Evolutionary conservation across 208 protist species (phyloP).

Genomic region (Wallacemonas sp.): DNA sequence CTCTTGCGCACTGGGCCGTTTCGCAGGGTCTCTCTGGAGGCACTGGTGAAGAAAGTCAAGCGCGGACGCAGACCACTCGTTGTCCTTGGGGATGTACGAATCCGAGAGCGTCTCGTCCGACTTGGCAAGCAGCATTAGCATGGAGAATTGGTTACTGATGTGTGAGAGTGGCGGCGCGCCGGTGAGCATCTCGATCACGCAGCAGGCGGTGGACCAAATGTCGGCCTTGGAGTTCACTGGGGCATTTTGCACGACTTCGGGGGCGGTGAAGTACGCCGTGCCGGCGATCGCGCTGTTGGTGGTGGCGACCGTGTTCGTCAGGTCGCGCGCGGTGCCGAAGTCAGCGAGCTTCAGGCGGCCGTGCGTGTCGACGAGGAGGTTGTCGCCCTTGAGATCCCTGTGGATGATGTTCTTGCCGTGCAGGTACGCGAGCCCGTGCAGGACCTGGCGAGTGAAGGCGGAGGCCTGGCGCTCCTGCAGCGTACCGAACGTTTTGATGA

Average conservation of each 20-base stretch:
- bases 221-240: slow-evolving; percentile 53
- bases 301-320: slow-evolving; percentile 25
- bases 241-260: slow-evolving; percentile 75
- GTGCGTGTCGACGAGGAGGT: slow-evolving; percentile 81
- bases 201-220: slow-evolving; percentile 92
- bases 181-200: slow-evolving; percentile 90
- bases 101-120: slow-evolving; percentile 42
- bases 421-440: slow-evolving; percentile 82
- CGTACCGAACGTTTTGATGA: slow-evolving; percentile 73
- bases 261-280: slow-evolving; percentile 92
- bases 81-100: slow-evolving; percentile 60
- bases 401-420: slow-evolving; percentile 86
- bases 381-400: slow-evolving; percentile 92
- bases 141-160: slow-evolving; percentile 68
- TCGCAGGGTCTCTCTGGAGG: slow-evolving; percentile 48
- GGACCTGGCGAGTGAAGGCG: slow-evolving; percentile 78
- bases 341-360: slow-evolving; percentile 84
- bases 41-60: slow-evolving; percentile 65
- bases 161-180: slow-evolving; percentile 62
- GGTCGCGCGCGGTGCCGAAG: slow-evolving; percentile 74
- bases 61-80: slow-evolving; percentile 51
- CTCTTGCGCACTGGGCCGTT: slow-evolving; percentile 53
- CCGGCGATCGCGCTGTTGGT: slow-evolving; percentile 49
- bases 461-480: slow-evolving; percentile 79
- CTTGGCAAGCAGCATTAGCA: slow-evolving; percentile 81